phyloP scores from a whole-genome alignment of 1,284 basidiomycete genomes.

The Tylopilus sp. region DNA sequence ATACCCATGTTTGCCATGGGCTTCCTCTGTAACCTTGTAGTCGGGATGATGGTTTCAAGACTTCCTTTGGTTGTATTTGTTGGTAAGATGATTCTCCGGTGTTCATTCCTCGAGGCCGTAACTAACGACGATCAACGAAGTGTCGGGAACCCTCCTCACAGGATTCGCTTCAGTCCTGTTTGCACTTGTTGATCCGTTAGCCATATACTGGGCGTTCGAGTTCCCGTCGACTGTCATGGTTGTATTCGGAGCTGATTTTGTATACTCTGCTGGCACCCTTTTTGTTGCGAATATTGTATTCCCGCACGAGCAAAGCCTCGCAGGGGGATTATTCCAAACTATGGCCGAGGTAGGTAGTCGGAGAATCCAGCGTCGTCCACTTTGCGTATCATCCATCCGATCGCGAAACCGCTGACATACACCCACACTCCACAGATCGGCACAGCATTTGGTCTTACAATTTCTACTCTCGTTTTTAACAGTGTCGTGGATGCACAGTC shows the following conservation, averaged over 20 bases:
- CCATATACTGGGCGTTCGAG: conserved; percentile 76
- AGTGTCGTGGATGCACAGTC: conserved; percentile 41
- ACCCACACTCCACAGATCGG: conserved; percentile 51
- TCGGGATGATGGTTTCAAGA: conserved; percentile 60
- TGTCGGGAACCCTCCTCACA: conserved; percentile 59
- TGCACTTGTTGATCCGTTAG: conserved; percentile 61
- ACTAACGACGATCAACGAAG: conserved; percentile 31
- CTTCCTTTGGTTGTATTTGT: conserved; percentile 57
- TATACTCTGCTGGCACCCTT: conserved; percentile 72
- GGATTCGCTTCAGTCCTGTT: conserved; percentile 68
- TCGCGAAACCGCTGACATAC: neutral
- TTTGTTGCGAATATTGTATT: conserved; percentile 74
- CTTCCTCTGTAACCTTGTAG: conserved; percentile 67
- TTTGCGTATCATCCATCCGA: too few relatives aligned
- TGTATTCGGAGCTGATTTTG: conserved; percentile 79
- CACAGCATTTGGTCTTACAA: conserved; percentile 71
- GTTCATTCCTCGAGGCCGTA: neutral
- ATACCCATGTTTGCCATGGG: conserved; percentile 77
- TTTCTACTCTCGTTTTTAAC: conserved; percentile 74
- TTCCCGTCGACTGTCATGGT: conserved; percentile 75
- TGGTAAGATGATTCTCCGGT: conserved; percentile 39
- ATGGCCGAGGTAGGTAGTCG: conserved; percentile 63
- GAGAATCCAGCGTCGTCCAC: too few relatives aligned
- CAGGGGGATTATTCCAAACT: conserved; percentile 75
- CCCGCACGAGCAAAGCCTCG: conserved; percentile 76